Evolutionary conservation across 257 asterid species (phyloP).

Genomic region (Ballota nigra): DNA sequence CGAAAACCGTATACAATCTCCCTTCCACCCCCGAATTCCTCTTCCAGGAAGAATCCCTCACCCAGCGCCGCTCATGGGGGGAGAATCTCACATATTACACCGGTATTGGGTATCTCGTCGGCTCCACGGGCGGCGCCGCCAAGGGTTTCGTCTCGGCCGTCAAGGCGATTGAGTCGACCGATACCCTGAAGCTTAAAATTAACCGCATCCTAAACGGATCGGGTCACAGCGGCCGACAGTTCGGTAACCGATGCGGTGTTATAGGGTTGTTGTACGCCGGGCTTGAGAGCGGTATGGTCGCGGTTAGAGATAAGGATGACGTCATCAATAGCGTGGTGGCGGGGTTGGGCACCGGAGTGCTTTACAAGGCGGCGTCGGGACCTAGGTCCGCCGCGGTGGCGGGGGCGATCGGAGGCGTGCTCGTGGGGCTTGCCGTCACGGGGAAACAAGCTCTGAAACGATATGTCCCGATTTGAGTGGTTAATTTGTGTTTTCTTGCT

Average conservation of each 20-base stretch:
- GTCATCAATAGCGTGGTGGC: slow-evolving; percentile 65
- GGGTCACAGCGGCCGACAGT: slow-evolving; percentile 69
- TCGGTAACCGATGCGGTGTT: slow-evolving; percentile 81
- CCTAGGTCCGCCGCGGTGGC: slow-evolving; percentile 74
- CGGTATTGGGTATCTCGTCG: slow-evolving; percentile 75
- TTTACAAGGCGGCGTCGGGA: slow-evolving; percentile 70
- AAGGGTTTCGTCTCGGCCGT: slow-evolving; percentile 68
- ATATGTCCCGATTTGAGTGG: slow-evolving; percentile 50
- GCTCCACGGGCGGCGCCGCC: slow-evolving; percentile 66
- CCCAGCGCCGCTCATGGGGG: slow-evolving; percentile 93
- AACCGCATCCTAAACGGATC: slow-evolving; percentile 82
- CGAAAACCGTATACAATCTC: slow-evolving; percentile 57
- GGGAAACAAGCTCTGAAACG: slow-evolving; percentile 66
- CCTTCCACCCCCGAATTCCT: slow-evolving; percentile 87
- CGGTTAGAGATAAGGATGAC: slow-evolving; percentile 63
- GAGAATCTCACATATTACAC: slow-evolving; percentile 89
- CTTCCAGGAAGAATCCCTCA: slow-evolving; percentile 69
- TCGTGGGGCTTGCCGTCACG: slow-evolving; percentile 51
- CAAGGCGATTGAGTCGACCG: slow-evolving; percentile 67
- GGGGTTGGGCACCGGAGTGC: slow-evolving; percentile 61
- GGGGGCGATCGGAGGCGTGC: slow-evolving; percentile 69
- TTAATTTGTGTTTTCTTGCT: neutral
- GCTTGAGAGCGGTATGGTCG: slow-evolving; percentile 83
- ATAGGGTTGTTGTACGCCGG: slow-evolving; percentile 82
- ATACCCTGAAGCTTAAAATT: slow-evolving; percentile 66